phyloP scores from a whole-genome alignment of 305 asterid genomes.

The Rubia tinctorum region DNA sequence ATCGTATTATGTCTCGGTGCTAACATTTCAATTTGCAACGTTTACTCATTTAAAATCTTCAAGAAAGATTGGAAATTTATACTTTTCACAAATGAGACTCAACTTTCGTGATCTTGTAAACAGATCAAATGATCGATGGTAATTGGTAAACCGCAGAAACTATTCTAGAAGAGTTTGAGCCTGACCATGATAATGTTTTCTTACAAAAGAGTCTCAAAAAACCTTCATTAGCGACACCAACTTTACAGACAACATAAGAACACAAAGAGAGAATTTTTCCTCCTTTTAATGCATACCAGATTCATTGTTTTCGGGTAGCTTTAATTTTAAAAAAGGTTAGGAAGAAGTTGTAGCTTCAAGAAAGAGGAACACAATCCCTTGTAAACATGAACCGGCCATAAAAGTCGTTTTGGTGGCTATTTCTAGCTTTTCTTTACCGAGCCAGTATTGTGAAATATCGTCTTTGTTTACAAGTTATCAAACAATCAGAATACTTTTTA shows the following conservation, averaged over 20 bases:
- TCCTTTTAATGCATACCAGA: background rate
- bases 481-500: too few species aligned
- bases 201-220: constrained; percentile 20
- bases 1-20: too few species aligned
- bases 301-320: constrained; percentile 9
- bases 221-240: constrained; percentile 13
- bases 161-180: constrained; percentile 13
- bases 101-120: background rate
- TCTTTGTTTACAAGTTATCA: too few species aligned
- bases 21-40: background rate
- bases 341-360: constrained; percentile 10
- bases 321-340: background rate
- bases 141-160: background rate
- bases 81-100: too few species aligned
- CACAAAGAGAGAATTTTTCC: background rate
- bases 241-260: constrained; percentile 24
- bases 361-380: constrained; percentile 6
- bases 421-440: too few species aligned
- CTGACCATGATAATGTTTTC: constrained; percentile 14
- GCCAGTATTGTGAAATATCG: too few species aligned
- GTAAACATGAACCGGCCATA: constrained; percentile 10
- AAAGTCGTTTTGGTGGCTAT: too few species aligned
- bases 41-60: background rate
- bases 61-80: background rate
- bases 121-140: background rate